phyloP scores from a whole-genome alignment of 257 asterid genomes.

The Echites panduratus region DNA sequence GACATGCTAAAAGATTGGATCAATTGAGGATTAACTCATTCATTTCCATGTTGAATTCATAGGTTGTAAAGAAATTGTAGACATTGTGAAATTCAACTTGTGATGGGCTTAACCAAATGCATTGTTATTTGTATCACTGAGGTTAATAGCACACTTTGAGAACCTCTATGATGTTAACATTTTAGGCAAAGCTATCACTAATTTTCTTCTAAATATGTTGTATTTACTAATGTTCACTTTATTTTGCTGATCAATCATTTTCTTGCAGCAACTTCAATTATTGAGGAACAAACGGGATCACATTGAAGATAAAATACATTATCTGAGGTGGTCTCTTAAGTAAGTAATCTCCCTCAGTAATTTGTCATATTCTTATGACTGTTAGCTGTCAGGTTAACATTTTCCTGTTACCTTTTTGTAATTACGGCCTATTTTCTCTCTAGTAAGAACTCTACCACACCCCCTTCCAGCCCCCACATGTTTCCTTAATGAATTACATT shows the following conservation, averaged over 20 bases:
- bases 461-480: background rate
- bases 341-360: slow-evolving; percentile 21
- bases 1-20: background rate
- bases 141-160: background rate
- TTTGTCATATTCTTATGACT: slow-evolving; percentile 2
- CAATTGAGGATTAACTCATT: background rate
- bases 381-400: background rate
- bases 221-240: background rate
- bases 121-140: background rate
- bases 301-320: slow-evolving; percentile 81
- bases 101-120: background rate
- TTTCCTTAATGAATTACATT: background rate
- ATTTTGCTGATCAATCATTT: slow-evolving; percentile 6
- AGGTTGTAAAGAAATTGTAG: background rate
- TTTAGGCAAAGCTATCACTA: background rate
- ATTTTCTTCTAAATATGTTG: background rate
- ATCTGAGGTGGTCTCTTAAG: slow-evolving; percentile 81
- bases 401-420: background rate
- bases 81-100: background rate
- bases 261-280: slow-evolving; percentile 66
- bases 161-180: background rate
- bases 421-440: background rate
- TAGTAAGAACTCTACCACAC: background rate
- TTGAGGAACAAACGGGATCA: slow-evolving; percentile 74
- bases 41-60: background rate